These are phyloP conservation scores for Nymphaea colorata DNA, from an alignment of 164 flowering plant genomes.

Conservation along the genomic window DNA sequence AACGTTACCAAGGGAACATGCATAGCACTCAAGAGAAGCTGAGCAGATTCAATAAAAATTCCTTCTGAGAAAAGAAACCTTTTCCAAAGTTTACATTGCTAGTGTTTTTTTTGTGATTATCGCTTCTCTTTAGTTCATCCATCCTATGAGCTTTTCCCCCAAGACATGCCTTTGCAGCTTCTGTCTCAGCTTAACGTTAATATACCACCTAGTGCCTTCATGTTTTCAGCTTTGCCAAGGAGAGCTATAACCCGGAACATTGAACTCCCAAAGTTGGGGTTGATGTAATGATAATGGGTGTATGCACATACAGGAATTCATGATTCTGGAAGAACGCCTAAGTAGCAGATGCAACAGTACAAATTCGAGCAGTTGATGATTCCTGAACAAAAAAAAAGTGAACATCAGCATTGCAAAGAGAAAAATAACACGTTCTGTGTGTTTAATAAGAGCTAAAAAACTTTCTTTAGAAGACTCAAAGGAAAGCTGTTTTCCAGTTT, in stretches of 20 bases:
- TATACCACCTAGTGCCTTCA: conserved; percentile 6
- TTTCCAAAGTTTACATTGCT: conserved; percentile 22
- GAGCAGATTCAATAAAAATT: conserved; percentile 51
- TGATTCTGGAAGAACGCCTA: conserved; percentile 61
- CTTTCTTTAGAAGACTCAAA: no score
- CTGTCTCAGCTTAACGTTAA: conserved; percentile 26
- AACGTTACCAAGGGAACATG: conserved; percentile 87
- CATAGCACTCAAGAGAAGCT: conserved; percentile 78
- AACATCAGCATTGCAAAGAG: background rate
- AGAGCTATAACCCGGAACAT: conserved; percentile 53
- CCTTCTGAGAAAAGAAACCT: conserved; percentile 43
- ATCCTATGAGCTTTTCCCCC: conserved; percentile 44
- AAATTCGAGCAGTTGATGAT: conserved; percentile 63
- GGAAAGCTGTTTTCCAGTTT: no score
- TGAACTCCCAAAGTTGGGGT: conserved; percentile 44
- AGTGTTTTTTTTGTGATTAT: conserved; percentile 77
- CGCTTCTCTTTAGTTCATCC: conserved; percentile 67
- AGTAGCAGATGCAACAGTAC: conserved; percentile 48
- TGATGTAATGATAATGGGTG: conserved; percentile 59
- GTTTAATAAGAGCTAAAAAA: background rate
- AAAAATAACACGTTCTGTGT: no score
- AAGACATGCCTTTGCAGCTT: conserved; percentile 41
- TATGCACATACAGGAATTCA: conserved; percentile 59
- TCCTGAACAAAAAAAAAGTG: conserved; percentile 24
- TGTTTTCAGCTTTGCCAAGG: conserved; percentile 14